Base-by-base conservation (phyloP, 257 asterid species). In the Capsicum pubescens region DNA sequence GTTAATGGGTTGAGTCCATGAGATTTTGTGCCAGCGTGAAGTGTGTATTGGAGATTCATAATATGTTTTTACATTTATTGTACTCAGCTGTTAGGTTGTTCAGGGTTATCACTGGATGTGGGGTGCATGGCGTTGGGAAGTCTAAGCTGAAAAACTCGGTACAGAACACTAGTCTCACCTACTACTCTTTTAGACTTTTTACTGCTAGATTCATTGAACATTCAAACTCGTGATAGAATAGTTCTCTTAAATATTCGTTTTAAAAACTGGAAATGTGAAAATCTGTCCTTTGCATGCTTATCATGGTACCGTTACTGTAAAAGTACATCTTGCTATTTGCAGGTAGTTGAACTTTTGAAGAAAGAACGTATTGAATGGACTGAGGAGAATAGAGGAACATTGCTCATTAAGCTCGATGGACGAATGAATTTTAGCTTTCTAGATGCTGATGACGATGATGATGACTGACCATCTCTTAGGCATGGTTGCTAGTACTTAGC, bases 31-130 rank as follows among this genome's bases (percentile, higher is more conserved):
- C 26, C 21, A 13, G 19, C 64, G 50, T 26, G 78, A n/a, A n/a
- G 7, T 72, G 85, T 10, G 77, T 66, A 59, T 46, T n/a, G 83
- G 68, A 44, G 59, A 58, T 26, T 55, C 70, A 15, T 83, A 36
- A 26, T 63, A 8, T 72, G 68, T 64, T 58, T 48, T 69, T 72
- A 9, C 26, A 56, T 80, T 81, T 72, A 86, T 68, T 84, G 63
- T 87, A 66, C 82, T 74, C 85, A 96, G 98, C 98, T 86, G 98
- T 96, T 88, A 91, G 88, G 85, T 86, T 87, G 84, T 94, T 96
- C 90, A 87, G 98, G 91, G 97, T 94, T 84, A 96, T 96, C 83
- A 94, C 98, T 32, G 98, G 99, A 87, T 91, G 98, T 79, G 99
- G 98, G 80, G 91, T 92, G 87, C 97, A 94, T 86, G 99, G 99